Evolutionary conservation across 2,329 filamentous ascomycete species (phyloP), one percentile per base, ranked within the genome.

Genomic region (Knufia fluminis): DNA sequence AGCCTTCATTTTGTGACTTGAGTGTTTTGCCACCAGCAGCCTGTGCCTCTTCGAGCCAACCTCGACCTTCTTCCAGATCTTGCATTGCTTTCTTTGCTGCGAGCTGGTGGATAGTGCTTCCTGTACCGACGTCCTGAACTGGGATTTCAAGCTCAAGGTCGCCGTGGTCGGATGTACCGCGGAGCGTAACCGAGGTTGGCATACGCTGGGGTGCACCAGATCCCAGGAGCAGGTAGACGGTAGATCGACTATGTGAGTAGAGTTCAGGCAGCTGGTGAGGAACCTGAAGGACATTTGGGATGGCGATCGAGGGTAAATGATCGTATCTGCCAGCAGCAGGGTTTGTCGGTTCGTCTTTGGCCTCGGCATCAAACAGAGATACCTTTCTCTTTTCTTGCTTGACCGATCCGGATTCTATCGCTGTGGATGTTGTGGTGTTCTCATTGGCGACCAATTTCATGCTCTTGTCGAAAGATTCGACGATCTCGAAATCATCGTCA

Each of bases 11-110:
- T 42, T 68, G 65, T 3, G 76, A 64, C 33, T 72, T 73, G 16
- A 81, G 60, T 0, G 10, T 24, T 24, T 10, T 6, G 1, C 72
- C 72, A 2, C 66, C 62, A 0, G 61, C 53, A 14, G 73, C 69
- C 51, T 72, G 78, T 8, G 72, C 71, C 14, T 80, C 65, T 40
- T 64, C 66, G 31, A 83, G 66, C 81, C 84, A 87, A 10, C 84
- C 83, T 20, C 81, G 74, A 0, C 79, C 78, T 61, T 85, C 76
- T 63, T 89, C 83, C 0, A 89, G 73, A 54, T 88, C 85, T 41
- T 77, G 70, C 14, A 83, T 71, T 1, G 80, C 79, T 61, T 82
- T 85, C 48, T 78, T 78, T 0, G 81, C 82, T 1, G 83, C 83
- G 0, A 89, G 77, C 57, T 85, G 80, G 60, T 88, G 84, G 36